Base-by-base conservation (phyloP, 129 eudicot genomes). In the Dittrichia graveolens region DNA sequence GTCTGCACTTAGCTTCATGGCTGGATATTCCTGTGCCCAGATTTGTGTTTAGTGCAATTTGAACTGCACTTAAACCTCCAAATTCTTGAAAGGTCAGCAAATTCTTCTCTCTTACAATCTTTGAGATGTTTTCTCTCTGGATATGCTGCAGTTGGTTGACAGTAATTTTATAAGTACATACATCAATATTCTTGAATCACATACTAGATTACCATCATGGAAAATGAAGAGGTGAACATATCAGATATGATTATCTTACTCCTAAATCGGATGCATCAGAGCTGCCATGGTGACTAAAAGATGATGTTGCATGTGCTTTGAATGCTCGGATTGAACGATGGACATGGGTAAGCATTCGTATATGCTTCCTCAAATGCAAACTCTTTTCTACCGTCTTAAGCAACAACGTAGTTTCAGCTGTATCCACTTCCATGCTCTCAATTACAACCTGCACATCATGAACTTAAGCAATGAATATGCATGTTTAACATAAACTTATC, bases 31-130 rank as follows among this genome's bases (percentile, higher is more conserved):
- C 85, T 0, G 61, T 67, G n/a, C 3, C 61, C 40, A 80, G 61
- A 73, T 84, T 71, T 55, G 88, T 76, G 14, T 57, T 40, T 31
- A 80, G 65, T 46, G 81, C 85, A 47, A 57, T 38, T 19, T 40
- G 75, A 57, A 74, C 65, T 59, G 61, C 76, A 35, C 7, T 6
- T 45, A 78, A 64, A 43, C 79, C 83, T 37, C 83, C 85, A 10
- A 73, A 68, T 5, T 39, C 41, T 18, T 8, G 38, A 52, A 81
- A 64, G 46, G 44, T 35, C 5, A 1, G 13, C 19, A 81, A 58
- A 60, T 78, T 31, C 66, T 68, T 74, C 18, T 69, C 15, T 0
- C 50, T 56, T 8, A 78, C 86, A 56, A 82, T 82, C 59, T 56
- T 49, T 43, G 66, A 52, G 77, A 78, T 82, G 57, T 14, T 73